Percentiles rank a stretch among this genome's conserved stretches.
phyloP scores from a whole-genome alignment of 2,329 filamentous ascomycete species.

The Xylariaceae sp. region DNA sequence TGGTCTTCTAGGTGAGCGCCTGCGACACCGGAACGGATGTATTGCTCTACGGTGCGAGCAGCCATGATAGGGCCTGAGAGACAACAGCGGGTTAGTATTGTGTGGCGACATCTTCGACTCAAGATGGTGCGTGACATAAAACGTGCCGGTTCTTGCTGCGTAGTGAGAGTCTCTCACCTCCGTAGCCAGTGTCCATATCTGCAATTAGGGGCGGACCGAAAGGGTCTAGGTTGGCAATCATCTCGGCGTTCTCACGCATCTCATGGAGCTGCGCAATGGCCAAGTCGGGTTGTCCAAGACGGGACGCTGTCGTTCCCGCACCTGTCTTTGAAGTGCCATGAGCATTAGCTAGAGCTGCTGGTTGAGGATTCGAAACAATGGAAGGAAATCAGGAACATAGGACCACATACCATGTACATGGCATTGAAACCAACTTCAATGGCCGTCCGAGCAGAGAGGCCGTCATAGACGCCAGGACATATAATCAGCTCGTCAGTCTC shows the following conservation, averaged over 20 bases:
- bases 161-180: conserved; percentile 36
- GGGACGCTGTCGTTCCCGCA: conserved; percentile 50
- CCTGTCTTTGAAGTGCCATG: conserved; percentile 41
- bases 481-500: conserved; percentile 37
- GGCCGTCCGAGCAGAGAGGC: conserved; percentile 46
- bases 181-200: conserved; percentile 53
- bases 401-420: conserved; percentile 45
- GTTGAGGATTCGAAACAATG: background rate
- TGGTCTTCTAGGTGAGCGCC: conserved; percentile 35
- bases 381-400: background rate
- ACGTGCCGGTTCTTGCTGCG: background rate
- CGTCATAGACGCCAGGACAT: conserved; percentile 49
- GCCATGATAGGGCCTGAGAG: conserved; percentile 37
- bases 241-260: conserved; percentile 50
- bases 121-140: background rate
- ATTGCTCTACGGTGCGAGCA: conserved; percentile 43
- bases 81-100: conserved; percentile 11
- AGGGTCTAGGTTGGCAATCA: conserved; percentile 49
- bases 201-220: conserved; percentile 46
- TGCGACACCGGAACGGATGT: conserved; percentile 50
- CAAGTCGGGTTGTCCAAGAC: conserved; percentile 48
- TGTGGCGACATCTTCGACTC: background rate
- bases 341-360: conserved; percentile 7
- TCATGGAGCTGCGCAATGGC: conserved; percentile 48
- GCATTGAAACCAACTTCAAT: conserved; percentile 45